These are phyloP conservation scores for Aureobasidium leucospermi DNA, from an alignment of 2,329 filamentous ascomycete genomes.

Conservation along the genomic window DNA sequence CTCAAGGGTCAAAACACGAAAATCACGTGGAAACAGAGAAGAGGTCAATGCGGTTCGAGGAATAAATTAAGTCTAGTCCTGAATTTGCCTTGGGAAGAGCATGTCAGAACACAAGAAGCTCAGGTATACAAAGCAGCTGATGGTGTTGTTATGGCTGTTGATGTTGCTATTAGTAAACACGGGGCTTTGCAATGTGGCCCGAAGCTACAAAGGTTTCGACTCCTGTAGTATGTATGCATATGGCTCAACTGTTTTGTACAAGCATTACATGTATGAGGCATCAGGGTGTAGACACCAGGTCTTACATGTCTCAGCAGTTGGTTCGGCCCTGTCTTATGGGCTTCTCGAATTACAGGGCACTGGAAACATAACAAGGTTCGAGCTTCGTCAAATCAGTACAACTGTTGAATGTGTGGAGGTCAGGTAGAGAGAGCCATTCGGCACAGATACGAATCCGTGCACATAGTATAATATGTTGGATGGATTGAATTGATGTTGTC, in stretches of 20 bases:
- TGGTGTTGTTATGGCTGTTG: too few species aligned
- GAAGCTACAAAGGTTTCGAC: neutral
- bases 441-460: neutral
- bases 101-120: neutral
- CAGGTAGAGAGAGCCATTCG: too few species aligned
- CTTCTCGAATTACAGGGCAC: neutral
- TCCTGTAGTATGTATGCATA: too few species aligned
- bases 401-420: too few species aligned
- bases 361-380: neutral
- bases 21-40: slow-evolving; percentile 1
- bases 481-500: neutral
- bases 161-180: too few species aligned
- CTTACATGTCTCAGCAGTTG: neutral
- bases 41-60: slow-evolving; percentile 7
- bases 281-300: too few species aligned
- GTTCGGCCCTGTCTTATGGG: neutral
- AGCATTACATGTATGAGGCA: too few species aligned
- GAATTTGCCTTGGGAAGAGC: neutral
- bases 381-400: too few species aligned
- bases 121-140: neutral
- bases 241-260: too few species aligned
- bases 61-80: slow-evolving; percentile 9
- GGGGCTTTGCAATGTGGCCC: neutral
- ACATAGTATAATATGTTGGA: neutral
- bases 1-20: slow-evolving; percentile 4